phyloP scores from a whole-genome alignment of 2,329 filamentous ascomycete species.

The Mariannaea elegans region DNA sequence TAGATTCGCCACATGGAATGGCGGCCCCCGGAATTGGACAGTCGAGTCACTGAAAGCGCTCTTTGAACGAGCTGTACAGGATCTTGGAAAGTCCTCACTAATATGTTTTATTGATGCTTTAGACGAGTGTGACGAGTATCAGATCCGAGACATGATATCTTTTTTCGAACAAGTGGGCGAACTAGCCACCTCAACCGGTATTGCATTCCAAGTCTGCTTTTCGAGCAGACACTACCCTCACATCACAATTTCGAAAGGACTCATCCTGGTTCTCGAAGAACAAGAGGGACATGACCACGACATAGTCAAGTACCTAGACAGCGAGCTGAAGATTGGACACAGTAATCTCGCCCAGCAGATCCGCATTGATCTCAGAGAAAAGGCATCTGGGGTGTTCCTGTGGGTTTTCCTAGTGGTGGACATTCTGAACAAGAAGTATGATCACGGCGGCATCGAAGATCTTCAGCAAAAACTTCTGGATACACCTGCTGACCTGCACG shows the following conservation, averaged over 20 bases:
- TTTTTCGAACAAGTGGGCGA: slow-evolving; percentile 51
- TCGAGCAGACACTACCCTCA: slow-evolving; percentile 58
- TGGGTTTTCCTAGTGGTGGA: slow-evolving; percentile 53
- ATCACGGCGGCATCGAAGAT: slow-evolving; percentile 36
- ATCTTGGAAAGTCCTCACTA: slow-evolving; percentile 15
- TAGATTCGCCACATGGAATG: neutral
- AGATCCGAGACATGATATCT: slow-evolving; percentile 50
- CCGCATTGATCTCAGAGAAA: slow-evolving; percentile 45
- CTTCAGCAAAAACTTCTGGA: slow-evolving; percentile 42
- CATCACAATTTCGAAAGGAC: slow-evolving; percentile 44
- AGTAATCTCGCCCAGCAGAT: slow-evolving; percentile 2
- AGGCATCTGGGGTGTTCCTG: slow-evolving; percentile 53
- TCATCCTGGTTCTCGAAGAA: slow-evolving; percentile 45
- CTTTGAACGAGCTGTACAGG: slow-evolving; percentile 32
- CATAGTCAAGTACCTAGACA: slow-evolving; percentile 44
- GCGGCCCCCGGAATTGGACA: neutral
- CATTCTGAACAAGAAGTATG: slow-evolving; percentile 48
- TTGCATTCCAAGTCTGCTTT: too few relatives aligned
- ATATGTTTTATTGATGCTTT: slow-evolving; percentile 49
- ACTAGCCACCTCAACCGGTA: too few relatives aligned
- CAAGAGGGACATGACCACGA: slow-evolving; percentile 48
- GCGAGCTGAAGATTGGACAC: slow-evolving; percentile 38
- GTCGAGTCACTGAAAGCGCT: slow-evolving; percentile 36
- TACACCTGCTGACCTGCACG: slow-evolving; percentile 51
- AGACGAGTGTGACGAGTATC: slow-evolving; percentile 56